phyloP scores from a whole-genome alignment of 2,329 filamentous ascomycete genomes.

The Colletotrichum sp. region DNA sequence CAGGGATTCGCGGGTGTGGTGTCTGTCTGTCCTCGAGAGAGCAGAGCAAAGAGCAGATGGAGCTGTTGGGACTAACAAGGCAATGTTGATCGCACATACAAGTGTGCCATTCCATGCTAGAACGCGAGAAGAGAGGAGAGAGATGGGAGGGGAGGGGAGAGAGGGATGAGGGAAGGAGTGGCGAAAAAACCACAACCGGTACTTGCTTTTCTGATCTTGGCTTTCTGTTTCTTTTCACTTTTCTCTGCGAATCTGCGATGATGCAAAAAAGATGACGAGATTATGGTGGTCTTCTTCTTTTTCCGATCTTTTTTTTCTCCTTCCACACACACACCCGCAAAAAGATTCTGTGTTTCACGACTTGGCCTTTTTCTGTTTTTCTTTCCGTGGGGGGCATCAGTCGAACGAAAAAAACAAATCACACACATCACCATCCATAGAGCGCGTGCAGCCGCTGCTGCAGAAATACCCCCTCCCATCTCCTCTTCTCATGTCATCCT shows the following conservation, averaged over 20 bases:
- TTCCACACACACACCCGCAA: background rate
- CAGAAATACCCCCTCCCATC: background rate
- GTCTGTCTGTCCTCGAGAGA: background rate
- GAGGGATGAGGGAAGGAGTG: background rate
- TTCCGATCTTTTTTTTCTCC: background rate
- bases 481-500: background rate
- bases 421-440: background rate
- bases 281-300: background rate
- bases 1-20: background rate
- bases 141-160: background rate
- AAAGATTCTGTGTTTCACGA: background rate
- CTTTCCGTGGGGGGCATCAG: background rate
- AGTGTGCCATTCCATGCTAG: background rate
- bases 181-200: background rate
- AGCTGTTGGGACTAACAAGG: background rate
- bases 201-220: background rate
- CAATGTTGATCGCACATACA: background rate
- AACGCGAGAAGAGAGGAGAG: background rate
- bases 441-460: conserved; percentile 11
- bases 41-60: background rate
- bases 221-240: background rate
- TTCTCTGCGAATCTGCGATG: background rate
- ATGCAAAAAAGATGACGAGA: background rate
- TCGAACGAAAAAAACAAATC: background rate
- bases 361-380: background rate